Evolutionary conservation across 257 asterid species (phyloP).

Genomic region (Leonotis leonurus): DNA sequence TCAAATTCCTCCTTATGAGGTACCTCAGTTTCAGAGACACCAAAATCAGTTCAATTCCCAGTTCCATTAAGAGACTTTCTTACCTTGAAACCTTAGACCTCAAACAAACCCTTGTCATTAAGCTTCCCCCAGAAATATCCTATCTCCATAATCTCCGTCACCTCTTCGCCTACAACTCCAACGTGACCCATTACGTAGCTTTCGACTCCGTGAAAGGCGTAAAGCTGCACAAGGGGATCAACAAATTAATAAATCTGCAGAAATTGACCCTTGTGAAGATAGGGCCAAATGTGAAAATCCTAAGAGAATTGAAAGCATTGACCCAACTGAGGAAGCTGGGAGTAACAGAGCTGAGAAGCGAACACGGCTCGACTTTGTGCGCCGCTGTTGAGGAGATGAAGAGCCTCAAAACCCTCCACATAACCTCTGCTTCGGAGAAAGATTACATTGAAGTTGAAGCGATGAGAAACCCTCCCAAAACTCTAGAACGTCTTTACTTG

Average conservation of each 20-base stretch:
- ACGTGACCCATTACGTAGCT: neutral
- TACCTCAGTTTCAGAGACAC: constrained; percentile 28
- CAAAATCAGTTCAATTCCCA: constrained; percentile 15
- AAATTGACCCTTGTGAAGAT: constrained; percentile 26
- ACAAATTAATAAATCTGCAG: constrained; percentile 13
- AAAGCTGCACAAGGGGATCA: constrained; percentile 11
- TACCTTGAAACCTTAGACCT: constrained; percentile 36
- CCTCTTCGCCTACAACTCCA: constrained; percentile 27
- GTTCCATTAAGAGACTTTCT: constrained; percentile 18
- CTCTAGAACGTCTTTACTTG: constrained; percentile 25
- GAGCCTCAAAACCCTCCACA: constrained; percentile 18
- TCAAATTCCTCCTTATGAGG: constrained; percentile 27
- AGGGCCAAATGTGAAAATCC: constrained; percentile 3
- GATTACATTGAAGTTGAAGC: constrained; percentile 17
- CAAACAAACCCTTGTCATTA: constrained; percentile 24
- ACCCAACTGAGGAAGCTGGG: constrained; percentile 34
- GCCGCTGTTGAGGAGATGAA: constrained; percentile 23
- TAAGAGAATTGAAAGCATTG: constrained; percentile 18
- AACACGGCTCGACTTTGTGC: constrained; percentile 20
- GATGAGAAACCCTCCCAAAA: constrained; percentile 7
- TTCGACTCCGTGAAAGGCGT: constrained; percentile 20
- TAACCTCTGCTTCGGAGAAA: constrained; percentile 17
- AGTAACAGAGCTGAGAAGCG: constrained; percentile 20
- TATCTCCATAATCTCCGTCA: constrained; percentile 29
- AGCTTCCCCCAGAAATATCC: constrained; percentile 32